Percentiles rank a stretch among this genome's conserved stretches.
phyloP scores from a whole-genome alignment of 257 asterid genomes.

The Nicotiana paniculata region DNA sequence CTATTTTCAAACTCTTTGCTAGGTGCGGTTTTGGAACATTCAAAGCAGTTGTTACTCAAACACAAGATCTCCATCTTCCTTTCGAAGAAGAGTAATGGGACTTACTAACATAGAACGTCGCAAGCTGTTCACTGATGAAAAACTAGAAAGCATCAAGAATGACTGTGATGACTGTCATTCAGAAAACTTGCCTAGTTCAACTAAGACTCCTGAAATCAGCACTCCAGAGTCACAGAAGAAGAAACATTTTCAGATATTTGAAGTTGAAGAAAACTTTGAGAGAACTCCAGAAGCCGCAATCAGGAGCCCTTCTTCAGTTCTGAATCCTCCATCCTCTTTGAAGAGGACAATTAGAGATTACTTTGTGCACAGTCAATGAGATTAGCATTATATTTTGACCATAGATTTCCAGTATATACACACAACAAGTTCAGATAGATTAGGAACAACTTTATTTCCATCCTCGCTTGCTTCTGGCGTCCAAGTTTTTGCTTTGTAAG shows the following conservation, averaged over 20 bases:
- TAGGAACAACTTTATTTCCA: background rate
- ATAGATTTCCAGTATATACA: background rate
- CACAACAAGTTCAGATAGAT: background rate
- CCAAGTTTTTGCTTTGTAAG: background rate
- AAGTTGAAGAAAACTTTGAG: constrained; percentile 26
- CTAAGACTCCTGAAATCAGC: constrained; percentile 22
- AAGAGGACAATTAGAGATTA: constrained; percentile 68
- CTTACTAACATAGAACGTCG: constrained; percentile 43
- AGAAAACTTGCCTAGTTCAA: background rate
- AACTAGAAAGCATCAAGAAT: constrained; percentile 15
- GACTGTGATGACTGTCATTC: constrained; percentile 8
- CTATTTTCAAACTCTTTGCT: background rate
- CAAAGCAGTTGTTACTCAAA: constrained; percentile 64
- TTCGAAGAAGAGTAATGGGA: constrained; percentile 62
- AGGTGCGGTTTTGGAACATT: constrained; percentile 79
- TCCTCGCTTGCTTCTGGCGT: background rate
- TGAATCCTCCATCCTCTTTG: constrained; percentile 71
- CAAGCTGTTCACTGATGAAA: constrained; percentile 49
- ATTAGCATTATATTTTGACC: background rate
- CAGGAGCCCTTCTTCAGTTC: constrained; percentile 81
- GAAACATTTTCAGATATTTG: constrained; percentile 26
- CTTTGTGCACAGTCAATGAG: constrained; percentile 14
- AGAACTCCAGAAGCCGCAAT: constrained; percentile 47
- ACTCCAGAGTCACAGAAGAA: constrained; percentile 63
- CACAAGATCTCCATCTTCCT: constrained; percentile 67